Evolutionary conservation across 495 filamentous ascomycete species (phyloP).

Genomic region (Daldinia childiae): DNA sequence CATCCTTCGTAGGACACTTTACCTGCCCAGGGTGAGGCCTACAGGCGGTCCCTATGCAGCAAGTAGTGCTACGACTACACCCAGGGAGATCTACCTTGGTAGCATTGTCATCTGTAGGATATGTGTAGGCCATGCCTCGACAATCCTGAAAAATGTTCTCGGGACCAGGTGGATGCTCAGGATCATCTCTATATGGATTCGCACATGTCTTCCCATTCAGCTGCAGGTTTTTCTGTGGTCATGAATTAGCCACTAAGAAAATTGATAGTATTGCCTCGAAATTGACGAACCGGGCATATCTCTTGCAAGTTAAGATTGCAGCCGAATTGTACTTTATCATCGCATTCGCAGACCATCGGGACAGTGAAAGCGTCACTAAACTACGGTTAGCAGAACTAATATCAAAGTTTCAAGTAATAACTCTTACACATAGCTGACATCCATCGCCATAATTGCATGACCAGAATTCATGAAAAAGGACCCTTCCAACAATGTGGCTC

Average conservation of each 20-base stretch:
- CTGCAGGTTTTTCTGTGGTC: constrained; percentile 27
- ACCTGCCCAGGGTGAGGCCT: constrained; percentile 32
- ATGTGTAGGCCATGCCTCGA: constrained; percentile 37
- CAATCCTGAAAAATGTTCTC: constrained; percentile 36
- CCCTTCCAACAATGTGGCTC: constrained; percentile 36
- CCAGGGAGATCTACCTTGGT: constrained; percentile 34
- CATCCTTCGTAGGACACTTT: constrained; percentile 30
- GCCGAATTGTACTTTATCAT: constrained; percentile 16
- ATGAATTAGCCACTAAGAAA: neutral
- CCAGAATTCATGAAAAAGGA: constrained; percentile 26
- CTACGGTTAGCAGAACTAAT: neutral
- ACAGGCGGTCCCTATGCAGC: constrained; percentile 42
- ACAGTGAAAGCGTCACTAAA: constrained; percentile 42
- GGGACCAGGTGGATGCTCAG: neutral
- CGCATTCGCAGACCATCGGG: constrained; percentile 43
- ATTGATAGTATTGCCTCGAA: neutral
- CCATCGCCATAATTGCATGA: constrained; percentile 27
- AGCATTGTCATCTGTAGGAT: constrained; percentile 34
- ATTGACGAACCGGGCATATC: constrained; percentile 36
- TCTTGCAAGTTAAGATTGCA: constrained; percentile 42
- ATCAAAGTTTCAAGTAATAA: neutral
- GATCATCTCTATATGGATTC: constrained; percentile 36
- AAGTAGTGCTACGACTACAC: constrained; percentile 25
- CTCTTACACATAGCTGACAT: constrained; percentile 47
- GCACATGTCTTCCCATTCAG: constrained; percentile 34